These are phyloP conservation scores for Saturnispora saitoi DNA, from an alignment of 805 yeast species.

Conservation along the genomic window DNA sequence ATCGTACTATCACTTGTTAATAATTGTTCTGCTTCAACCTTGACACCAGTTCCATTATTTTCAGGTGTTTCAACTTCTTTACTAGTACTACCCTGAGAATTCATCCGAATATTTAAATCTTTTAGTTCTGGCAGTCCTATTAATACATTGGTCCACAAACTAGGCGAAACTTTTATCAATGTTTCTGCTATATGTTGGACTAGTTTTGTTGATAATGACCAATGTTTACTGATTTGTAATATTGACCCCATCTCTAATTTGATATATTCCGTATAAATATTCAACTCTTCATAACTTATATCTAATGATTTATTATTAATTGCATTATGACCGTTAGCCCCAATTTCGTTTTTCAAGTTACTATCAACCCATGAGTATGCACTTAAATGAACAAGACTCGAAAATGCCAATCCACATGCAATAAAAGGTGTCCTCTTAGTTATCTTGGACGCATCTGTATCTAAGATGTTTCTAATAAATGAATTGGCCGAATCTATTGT, in stretches of 20 bases:
- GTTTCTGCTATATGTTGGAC: conserved; percentile 41
- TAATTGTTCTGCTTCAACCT: background rate
- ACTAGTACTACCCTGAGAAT: background rate
- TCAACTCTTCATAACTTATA: conserved; percentile 30
- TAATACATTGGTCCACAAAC: conserved; percentile 31
- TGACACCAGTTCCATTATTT: background rate
- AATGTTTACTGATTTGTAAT: conserved; percentile 41
- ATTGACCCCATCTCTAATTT: conserved; percentile 42
- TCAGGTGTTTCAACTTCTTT: background rate
- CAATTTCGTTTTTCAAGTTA: conserved; percentile 18
- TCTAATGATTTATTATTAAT: conserved; percentile 3
- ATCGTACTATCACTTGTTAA: background rate
- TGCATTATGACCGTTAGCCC: background rate
- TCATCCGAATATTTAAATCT: background rate
- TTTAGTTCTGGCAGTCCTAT: conserved; percentile 21
- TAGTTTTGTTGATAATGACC: conserved; percentile 41
- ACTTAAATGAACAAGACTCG: conserved; percentile 42
- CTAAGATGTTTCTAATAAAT: conserved; percentile 37
- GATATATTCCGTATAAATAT: conserved; percentile 39
- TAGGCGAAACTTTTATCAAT: conserved; percentile 34
- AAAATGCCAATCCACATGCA: conserved; percentile 47
- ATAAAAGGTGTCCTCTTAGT: conserved; percentile 40
- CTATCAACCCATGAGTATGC: conserved; percentile 47
- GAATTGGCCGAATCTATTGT: conserved; percentile 47
- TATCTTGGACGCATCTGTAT: conserved; percentile 38